Evolutionary conservation across 1,284 basidiomycete species (phyloP), one percentile per base, ranked within the genome.

Genomic region (Trametes versicolor): DNA sequence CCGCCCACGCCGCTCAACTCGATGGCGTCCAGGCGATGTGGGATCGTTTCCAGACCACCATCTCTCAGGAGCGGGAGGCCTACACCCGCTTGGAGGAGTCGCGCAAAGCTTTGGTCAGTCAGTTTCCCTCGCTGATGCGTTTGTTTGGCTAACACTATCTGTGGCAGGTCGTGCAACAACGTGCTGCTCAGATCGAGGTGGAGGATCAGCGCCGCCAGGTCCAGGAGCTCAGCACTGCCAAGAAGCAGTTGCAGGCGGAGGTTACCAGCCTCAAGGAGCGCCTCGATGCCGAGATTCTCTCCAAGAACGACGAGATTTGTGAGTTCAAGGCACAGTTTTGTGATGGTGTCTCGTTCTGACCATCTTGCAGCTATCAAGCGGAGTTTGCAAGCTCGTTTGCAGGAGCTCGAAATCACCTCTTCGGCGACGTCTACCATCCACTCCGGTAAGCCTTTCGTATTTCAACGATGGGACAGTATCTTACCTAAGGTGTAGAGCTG

Each of bases 61-160:
- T 90, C 41, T 67, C 80, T 1, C 82, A 85, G 51, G 89, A 91
- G 73, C 83, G 87, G 17, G 85, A 87, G 58, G 89, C 83, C 66
- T 90, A 89, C 69, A 71, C 81, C 47, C 83, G 88, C 41, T 75
- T 91, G 13, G 91, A 92, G 69, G 90, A 91, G 69, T 90, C 89
- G n/a, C 82, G 87, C 47, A 90, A 88, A 71, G 88, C 90, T 57
- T 73, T 93, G 71, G 91, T 91, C 74, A 62, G 85, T 76, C 8
- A 19, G 7, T 1, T 41, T 9, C 25, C 17, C 34, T 17, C 23
- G 1, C 37, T 21, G 36, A 21, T n/a, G 39, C 21, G 32, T 54
- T 21, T 23, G 64, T 25, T 39, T 51, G 34, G 29, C 50, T 49
- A 25, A 49, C 48, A 2, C 23, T 59, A 8, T 48, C 62, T 47